Conservation (phyloP, 2,329 filamentous ascomycete genomes). For the Fusarium begoniae region DNA sequence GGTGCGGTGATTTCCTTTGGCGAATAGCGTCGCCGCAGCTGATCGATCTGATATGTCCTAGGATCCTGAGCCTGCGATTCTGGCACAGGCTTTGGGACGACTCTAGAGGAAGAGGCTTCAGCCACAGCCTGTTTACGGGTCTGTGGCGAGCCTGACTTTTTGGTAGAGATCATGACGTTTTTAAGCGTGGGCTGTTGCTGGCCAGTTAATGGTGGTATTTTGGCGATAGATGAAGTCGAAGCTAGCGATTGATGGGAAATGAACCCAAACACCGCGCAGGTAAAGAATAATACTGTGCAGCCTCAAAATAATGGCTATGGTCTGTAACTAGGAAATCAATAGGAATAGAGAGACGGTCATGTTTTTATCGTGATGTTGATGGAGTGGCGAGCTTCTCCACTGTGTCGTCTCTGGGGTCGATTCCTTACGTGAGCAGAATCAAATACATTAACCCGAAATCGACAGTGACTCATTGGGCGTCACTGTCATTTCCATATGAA, state of each 20-base stretch:
- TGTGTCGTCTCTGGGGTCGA: neutral
- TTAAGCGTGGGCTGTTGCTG: slow-evolving; percentile 1
- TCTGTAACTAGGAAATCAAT: neutral
- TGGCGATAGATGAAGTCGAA: neutral
- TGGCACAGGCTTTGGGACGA: slow-evolving; percentile 73
- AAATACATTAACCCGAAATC: slow-evolving; percentile 15
- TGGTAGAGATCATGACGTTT: slow-evolving; percentile 52
- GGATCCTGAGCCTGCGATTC: slow-evolving; percentile 72
- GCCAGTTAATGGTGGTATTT: slow-evolving; percentile 5
- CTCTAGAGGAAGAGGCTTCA: slow-evolving; percentile 55
- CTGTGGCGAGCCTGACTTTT: slow-evolving; percentile 40
- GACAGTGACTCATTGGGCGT: slow-evolving; percentile 32
- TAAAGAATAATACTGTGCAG: neutral
- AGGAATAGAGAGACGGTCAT: neutral
- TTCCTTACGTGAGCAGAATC: slow-evolving; percentile 32
- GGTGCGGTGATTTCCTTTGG: slow-evolving; percentile 55
- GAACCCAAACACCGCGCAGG: slow-evolving; percentile 18
- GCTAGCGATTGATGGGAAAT: neutral
- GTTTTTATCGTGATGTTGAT: slow-evolving; percentile 29
- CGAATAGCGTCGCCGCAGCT: slow-evolving; percentile 74
- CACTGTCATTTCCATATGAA: slow-evolving; percentile 7
- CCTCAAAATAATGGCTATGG: neutral
- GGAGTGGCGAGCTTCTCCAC: slow-evolving; percentile 31
- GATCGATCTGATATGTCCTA: slow-evolving; percentile 77
- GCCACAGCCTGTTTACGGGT: slow-evolving; percentile 58